Evolutionary conservation across 257 asterid genomes (phyloP).

Genomic region (Avicennia marina): DNA sequence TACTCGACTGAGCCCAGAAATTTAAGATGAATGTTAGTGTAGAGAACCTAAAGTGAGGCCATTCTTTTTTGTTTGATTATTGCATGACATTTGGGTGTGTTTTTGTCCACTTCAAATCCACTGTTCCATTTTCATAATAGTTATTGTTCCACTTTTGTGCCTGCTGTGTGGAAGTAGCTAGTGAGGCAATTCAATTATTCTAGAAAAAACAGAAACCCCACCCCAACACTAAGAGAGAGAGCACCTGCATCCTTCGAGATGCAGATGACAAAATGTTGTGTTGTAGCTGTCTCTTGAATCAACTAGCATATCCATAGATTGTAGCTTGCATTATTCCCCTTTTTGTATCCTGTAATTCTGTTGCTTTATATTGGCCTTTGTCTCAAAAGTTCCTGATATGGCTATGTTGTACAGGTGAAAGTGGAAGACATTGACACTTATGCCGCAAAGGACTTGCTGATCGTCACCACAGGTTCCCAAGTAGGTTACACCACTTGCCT

Average conservation of each 20-base stretch:
- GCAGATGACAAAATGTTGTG: neutral
- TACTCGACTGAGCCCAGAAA: no score
- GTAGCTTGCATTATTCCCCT: neutral
- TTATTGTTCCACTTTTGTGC: neutral
- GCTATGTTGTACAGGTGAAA: slow-evolving; percentile 58
- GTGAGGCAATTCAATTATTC: neutral
- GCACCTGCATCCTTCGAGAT: neutral
- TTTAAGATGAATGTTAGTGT: no score
- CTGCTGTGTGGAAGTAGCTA: neutral
- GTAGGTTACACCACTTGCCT: slow-evolving; percentile 43
- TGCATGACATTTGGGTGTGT: no score
- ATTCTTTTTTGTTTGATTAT: no score
- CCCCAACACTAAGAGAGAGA: neutral
- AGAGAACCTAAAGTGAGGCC: no score
- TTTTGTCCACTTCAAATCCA: neutral
- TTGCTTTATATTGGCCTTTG: slow-evolving; percentile 12
- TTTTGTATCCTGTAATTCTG: neutral
- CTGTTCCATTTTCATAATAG: neutral
- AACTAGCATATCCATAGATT: neutral
- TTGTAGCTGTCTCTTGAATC: neutral
- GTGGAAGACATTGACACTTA: slow-evolving; percentile 94
- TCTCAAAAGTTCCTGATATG: slow-evolving; percentile 16
- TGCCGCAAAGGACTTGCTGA: slow-evolving; percentile 93
- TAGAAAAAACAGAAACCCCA: neutral
- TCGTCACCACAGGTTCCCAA: slow-evolving; percentile 99